These are phyloP conservation scores for Lactarius hatsudake DNA, from an alignment of 768 basidiomycete species.

Conservation along the genomic window DNA sequence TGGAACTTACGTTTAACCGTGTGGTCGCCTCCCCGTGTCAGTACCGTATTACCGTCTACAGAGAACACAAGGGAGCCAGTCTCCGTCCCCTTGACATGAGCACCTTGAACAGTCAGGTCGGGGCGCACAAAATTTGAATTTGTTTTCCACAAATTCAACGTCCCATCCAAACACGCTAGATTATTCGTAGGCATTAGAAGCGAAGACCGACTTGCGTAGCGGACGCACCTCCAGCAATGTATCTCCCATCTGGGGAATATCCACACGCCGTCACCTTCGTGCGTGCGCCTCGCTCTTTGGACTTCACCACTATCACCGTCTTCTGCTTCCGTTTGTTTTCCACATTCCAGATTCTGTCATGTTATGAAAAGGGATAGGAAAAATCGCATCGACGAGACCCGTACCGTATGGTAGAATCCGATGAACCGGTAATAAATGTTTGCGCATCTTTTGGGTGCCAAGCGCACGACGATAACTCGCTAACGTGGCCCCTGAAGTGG, in stretches of 20 bases:
- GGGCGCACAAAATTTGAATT: conserved; percentile 93
- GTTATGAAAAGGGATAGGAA: conserved; percentile 10
- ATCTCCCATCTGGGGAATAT: conserved; percentile 86
- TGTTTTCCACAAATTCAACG: conserved; percentile 90
- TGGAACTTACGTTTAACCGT: conserved; percentile 83
- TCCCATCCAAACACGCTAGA: conserved; percentile 88
- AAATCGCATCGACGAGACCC: conserved; percentile 22
- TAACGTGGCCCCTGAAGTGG: conserved; percentile 79
- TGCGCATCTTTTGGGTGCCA: conserved; percentile 91
- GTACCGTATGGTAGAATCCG: conserved; percentile 92
- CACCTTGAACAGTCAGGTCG: conserved; percentile 79
- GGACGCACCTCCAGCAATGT: conserved; percentile 81
- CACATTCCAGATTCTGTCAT: conserved; percentile 84
- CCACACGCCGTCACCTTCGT: conserved; percentile 87
- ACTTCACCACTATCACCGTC: conserved; percentile 93
- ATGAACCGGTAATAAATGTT: conserved; percentile 88
- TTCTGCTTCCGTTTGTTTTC: conserved; percentile 94
- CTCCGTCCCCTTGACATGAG: conserved; percentile 83
- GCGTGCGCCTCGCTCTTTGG: conserved; percentile 89
- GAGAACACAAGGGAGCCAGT: conserved; percentile 87
- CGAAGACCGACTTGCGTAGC: background rate
- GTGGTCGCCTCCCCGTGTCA: conserved; percentile 91
- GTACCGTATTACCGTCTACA: conserved; percentile 78
- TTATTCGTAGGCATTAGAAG: background rate
- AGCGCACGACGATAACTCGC: conserved; percentile 81